Base-by-base conservation (phyloP, 2,329 filamentous ascomycete genomes). In the Pseudocercospora pini-densiflorae region DNA sequence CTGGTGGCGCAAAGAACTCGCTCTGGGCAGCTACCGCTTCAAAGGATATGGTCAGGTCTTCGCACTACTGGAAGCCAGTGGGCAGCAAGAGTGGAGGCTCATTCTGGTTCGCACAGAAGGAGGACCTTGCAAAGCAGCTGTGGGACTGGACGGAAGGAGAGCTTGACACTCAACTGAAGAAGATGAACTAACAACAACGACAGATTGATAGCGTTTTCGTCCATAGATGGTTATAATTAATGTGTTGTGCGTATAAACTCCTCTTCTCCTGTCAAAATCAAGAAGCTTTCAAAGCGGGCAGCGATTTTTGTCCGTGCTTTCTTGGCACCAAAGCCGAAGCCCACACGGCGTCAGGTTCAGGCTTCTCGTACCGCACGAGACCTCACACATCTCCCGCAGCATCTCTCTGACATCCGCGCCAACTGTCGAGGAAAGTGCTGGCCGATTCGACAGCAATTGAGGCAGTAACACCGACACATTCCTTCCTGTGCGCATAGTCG, bases 141-240 rank as follows among this genome's bases (percentile, higher is more conserved):
- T 82, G 80, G 79, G 76, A 78, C 16, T 81, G 78, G 77, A 81
- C 79, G 1, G 71, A 73, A 63, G 67, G 63, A 21, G 69, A 74
- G 63, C 45, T 74, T 27, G 69, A 70, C 47, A 64, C 62, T n/a
- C 62, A 71, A 59, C 43, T 69, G 29, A 68, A 71, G 61, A 69
- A 71, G 61, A 58, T 63, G 62, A 67, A 45, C 14, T 67, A 33
- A 62, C 6, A n/a, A 10, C 27, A n/a, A 51, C 7, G 47, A 51
- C 23, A 51, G 7, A 51, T n/a, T 43, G 5, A 43, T 43, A 43
- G 40, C 40, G 14, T 43, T 43, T 19, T 19, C 16, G 47, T 27
- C 12, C 21, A 53, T 53, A 53, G 47, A 43, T 19, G 40, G n/a
- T 36, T 8, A n/a, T n/a, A 43, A 43, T 7, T 43, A 43, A 43